phyloP scores from a whole-genome alignment of 2,329 filamentous ascomycete genomes.

The Blastomyces parvus region DNA sequence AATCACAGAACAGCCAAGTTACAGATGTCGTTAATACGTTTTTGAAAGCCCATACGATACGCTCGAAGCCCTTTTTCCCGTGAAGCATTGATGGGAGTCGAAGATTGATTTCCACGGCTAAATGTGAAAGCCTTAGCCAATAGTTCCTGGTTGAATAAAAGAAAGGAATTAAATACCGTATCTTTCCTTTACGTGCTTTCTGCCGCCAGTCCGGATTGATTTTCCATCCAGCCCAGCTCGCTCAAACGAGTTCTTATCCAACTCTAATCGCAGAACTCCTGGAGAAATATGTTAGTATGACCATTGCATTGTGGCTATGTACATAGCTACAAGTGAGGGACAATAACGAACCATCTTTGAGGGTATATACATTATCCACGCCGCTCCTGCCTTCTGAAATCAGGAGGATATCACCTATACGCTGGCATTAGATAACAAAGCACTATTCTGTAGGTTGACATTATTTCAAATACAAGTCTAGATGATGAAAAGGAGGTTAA shows the following conservation, averaged over 20 bases:
- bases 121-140: slow-evolving; percentile 14
- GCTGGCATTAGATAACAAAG: background rate
- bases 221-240: slow-evolving; percentile 69
- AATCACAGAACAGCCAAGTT: slow-evolving; percentile 70
- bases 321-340: background rate
- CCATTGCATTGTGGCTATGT: background rate
- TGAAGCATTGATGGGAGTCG: slow-evolving; percentile 64
- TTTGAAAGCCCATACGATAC: slow-evolving; percentile 66
- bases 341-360: slow-evolving; percentile 54
- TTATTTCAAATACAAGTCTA: background rate
- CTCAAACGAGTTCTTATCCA: slow-evolving; percentile 76
- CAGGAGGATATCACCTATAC: slow-evolving; percentile 66
- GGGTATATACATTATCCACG: slow-evolving; percentile 60
- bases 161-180: slow-evolving; percentile 52
- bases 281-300: slow-evolving; percentile 1
- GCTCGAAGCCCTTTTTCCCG: slow-evolving; percentile 74
- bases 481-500: background rate
- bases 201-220: slow-evolving; percentile 48
- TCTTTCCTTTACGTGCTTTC: slow-evolving; percentile 58
- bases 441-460: background rate
- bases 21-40: slow-evolving; percentile 60
- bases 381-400: slow-evolving; percentile 66
- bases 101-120: slow-evolving; percentile 70
- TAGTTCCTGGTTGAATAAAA: background rate
- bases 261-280: slow-evolving; percentile 65